Evolutionary conservation across 208 protist species (phyloP).

Genomic region (Lotmaria passim): DNA sequence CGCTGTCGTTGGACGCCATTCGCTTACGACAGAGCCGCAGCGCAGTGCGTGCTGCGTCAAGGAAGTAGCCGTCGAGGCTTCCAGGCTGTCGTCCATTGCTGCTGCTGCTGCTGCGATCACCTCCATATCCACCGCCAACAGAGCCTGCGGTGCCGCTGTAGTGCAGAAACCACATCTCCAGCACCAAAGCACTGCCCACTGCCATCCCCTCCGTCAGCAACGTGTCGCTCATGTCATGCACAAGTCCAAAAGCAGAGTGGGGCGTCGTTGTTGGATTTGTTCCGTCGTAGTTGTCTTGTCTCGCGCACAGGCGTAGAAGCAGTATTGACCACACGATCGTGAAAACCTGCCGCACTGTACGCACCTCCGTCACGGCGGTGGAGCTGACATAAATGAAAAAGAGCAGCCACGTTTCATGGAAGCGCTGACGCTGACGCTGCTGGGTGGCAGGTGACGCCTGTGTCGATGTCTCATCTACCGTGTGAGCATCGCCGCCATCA

Average conservation of each 20-base stretch:
- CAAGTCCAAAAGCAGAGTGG: slow-evolving; percentile 12
- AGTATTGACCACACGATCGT: slow-evolving; percentile 38
- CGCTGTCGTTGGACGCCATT: no score
- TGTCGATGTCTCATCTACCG: background rate
- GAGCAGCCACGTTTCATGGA: slow-evolving; percentile 51
- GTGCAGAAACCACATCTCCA: slow-evolving; percentile 64
- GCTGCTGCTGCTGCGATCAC: no score
- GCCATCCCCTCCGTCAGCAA: slow-evolving; percentile 40
- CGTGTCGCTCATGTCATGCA: slow-evolving; percentile 47
- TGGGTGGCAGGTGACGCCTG: background rate
- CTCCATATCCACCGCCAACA: no score
- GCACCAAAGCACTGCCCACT: slow-evolving; percentile 41
- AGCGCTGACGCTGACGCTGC: slow-evolving; percentile 11
- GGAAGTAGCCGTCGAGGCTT: slow-evolving; percentile 27
- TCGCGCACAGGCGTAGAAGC: slow-evolving; percentile 40
- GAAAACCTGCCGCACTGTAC: slow-evolving; percentile 21
- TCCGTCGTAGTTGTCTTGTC: slow-evolving; percentile 24
- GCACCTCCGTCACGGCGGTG: slow-evolving; percentile 15
- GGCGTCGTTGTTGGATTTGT: background rate
- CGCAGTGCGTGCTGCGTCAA: slow-evolving; percentile 22
- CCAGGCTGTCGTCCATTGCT: background rate
- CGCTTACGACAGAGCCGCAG: slow-evolving; percentile 25
- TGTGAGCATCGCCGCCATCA: background rate
- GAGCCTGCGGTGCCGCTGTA: background rate
- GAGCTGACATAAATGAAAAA: slow-evolving; percentile 43